Conservation (phyloP, 305 asterid genomes). For the Solanum chacoense region DNA sequence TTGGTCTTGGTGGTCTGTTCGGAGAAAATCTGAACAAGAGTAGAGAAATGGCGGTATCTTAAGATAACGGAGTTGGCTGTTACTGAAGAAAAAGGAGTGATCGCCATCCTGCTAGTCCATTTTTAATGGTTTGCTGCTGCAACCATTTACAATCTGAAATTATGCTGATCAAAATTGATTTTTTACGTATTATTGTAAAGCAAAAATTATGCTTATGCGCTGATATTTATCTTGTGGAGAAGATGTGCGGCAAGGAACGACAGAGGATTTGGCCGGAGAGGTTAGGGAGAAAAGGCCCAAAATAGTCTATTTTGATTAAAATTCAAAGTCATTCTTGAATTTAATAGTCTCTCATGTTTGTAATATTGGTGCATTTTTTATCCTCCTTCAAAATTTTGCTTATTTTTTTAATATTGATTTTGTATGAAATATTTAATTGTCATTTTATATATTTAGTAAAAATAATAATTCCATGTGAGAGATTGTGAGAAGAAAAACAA, state of each 20-base stretch:
- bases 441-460: too few relatives aligned
- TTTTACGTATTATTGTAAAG: neutral
- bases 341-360: too few relatives aligned
- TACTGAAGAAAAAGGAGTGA: neutral
- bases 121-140: neutral
- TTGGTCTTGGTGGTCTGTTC: slow-evolving; percentile 9
- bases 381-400: too few relatives aligned
- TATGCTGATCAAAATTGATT: neutral
- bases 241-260: neutral
- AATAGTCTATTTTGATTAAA: too few relatives aligned
- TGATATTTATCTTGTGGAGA: neutral
- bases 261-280: neutral
- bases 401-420: too few relatives aligned
- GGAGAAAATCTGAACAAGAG: slow-evolving; percentile 24
- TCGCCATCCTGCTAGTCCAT: neutral
- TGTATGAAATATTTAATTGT: too few relatives aligned
- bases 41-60: slow-evolving; percentile 20
- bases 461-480: too few relatives aligned
- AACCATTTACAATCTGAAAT: neutral
- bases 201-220: neutral
- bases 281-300: neutral
- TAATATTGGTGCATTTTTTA: too few relatives aligned
- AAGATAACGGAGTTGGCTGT: neutral
- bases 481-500: too few relatives aligned
- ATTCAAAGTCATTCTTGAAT: fast-evolving